A percentile compares a stretch with the other conserved stretches of the same genome.
phyloP scores from a whole-genome alignment of 345 rosid genomes.

The Sisymbrium altissimum region DNA sequence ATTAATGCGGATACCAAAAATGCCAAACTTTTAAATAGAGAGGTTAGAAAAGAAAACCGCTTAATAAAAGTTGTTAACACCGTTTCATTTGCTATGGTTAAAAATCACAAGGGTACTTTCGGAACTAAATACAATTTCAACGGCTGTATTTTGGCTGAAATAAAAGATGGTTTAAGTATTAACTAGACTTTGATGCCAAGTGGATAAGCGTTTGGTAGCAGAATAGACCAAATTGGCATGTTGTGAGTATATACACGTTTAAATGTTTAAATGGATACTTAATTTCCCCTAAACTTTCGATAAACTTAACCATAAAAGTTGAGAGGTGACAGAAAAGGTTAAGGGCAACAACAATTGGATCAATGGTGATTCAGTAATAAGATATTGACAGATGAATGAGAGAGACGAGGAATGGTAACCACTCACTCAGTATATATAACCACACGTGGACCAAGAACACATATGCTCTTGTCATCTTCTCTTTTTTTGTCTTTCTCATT shows the following conservation, averaged over 20 bases:
- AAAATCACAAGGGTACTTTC: not conserved
- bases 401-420: not conserved
- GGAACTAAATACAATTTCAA: conserved; percentile 18
- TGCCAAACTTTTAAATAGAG: not conserved
- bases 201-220: conserved; percentile 23
- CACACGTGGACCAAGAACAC: not conserved
- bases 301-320: not conserved
- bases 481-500: not conserved
- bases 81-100: not conserved
- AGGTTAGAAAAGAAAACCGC: not conserved
- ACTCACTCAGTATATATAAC: not conserved
- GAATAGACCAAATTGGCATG: not conserved
- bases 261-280: conserved; percentile 6
- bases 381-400: not conserved
- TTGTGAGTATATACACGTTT: not conserved
- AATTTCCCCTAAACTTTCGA: not conserved
- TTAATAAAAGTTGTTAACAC: not conserved
- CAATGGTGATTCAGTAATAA: not conserved
- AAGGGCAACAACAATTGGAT: not conserved
- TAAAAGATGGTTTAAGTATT: not conserved
- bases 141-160: conserved; percentile 11
- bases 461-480: not conserved
- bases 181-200: conserved; percentile 14
- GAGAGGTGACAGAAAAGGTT: not conserved
- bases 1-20: conserved; percentile 1